Conservation (phyloP, 2,329 filamentous ascomycete genomes). For the Malbranchea cinnamomea region DNA sequence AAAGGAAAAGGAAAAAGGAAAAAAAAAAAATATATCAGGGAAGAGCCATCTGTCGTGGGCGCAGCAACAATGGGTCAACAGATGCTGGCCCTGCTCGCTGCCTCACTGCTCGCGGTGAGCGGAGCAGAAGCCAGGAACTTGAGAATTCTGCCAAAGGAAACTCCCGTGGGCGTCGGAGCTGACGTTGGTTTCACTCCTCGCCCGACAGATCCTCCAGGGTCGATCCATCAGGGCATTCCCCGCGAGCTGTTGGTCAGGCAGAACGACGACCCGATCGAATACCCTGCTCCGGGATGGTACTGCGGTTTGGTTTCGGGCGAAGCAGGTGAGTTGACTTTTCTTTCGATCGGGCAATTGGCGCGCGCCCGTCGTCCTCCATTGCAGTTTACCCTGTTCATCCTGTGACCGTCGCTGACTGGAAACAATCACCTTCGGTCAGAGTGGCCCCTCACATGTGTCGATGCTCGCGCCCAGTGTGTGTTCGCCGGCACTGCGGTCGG, state of each 20-base stretch:
- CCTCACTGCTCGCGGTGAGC: too few species aligned
- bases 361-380: neutral
- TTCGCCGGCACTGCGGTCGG: constrained; percentile 9
- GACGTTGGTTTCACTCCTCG: constrained; percentile 10
- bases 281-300: constrained; percentile 10
- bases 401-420: constrained; percentile 1
- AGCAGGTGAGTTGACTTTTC: constrained; percentile 8
- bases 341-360: neutral
- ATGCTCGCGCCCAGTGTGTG: constrained; percentile 10
- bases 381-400: neutral
- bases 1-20: too few species aligned
- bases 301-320: constrained; percentile 11
- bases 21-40: too few species aligned
- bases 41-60: too few species aligned
- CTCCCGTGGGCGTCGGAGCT: constrained; percentile 8
- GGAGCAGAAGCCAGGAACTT: too few species aligned
- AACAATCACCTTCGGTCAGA: constrained; percentile 4
- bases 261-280: constrained; percentile 6
- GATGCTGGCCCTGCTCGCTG: too few species aligned
- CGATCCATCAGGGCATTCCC: constrained; percentile 7
- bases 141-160: constrained; percentile 9
- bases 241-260: constrained; percentile 8
- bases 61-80: too few species aligned
- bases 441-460: constrained; percentile 10
- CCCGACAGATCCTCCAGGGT: constrained; percentile 9